These are phyloP conservation scores for Fusarium proliferatum DNA, from an alignment of 2,329 filamentous ascomycete species.

Conservation along the genomic window DNA sequence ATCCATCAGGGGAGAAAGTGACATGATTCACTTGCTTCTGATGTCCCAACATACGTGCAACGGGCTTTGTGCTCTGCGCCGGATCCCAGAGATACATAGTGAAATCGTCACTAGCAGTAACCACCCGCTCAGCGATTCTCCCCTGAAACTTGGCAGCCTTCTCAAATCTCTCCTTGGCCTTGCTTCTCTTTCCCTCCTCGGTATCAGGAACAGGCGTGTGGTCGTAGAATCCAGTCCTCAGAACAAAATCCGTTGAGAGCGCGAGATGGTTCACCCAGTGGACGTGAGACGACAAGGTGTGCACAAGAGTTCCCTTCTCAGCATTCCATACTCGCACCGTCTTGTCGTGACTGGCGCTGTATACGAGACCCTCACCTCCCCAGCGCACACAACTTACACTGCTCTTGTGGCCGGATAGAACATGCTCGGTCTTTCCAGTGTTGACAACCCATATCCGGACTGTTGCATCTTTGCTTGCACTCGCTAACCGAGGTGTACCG, in stretches of 20 bases:
- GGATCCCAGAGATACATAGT: constrained; percentile 98
- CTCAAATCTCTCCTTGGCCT: constrained; percentile 85
- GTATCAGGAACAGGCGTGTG: constrained; percentile 77
- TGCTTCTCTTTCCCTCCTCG: constrained; percentile 75
- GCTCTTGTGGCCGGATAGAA: constrained; percentile 88
- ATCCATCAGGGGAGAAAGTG: constrained; percentile 90
- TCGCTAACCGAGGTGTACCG: constrained; percentile 83
- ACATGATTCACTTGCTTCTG: constrained; percentile 98
- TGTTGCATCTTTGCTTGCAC: constrained; percentile 89
- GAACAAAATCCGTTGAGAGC: constrained; percentile 89
- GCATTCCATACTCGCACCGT: constrained; percentile 92
- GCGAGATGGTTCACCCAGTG: constrained; percentile 98
- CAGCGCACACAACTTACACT: constrained; percentile 92
- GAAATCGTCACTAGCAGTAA: constrained; percentile 94
- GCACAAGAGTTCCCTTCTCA: constrained; percentile 79
- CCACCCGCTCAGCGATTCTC: constrained; percentile 82
- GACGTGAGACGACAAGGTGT: constrained; percentile 83
- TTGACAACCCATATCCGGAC: constrained; percentile 88
- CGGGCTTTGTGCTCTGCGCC: constrained; percentile 78
- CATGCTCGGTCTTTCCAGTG: constrained; percentile 80
- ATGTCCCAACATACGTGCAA: constrained; percentile 90
- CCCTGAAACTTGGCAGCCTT: constrained; percentile 83
- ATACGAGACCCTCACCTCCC: constrained; percentile 89
- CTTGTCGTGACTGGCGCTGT: constrained; percentile 90
- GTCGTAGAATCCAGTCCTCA: constrained; percentile 88